Evolutionary conservation across 2,329 filamentous ascomycete species (phyloP).

Genomic region (Fusarium dlaminii): DNA sequence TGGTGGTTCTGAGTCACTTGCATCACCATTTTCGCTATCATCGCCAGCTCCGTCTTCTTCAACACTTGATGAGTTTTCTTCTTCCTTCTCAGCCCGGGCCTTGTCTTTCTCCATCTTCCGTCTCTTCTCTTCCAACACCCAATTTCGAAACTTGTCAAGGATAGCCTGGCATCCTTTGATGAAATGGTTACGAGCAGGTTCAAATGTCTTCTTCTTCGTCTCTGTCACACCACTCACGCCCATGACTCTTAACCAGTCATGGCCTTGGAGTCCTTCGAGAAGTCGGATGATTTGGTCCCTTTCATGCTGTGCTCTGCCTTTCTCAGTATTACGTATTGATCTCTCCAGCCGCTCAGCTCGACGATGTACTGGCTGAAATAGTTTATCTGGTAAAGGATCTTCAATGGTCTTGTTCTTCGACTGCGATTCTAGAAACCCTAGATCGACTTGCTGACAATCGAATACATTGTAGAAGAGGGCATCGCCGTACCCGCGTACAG

Average conservation of each 20-base stretch:
- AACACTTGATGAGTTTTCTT: slow-evolving; percentile 44
- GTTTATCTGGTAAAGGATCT: slow-evolving; percentile 66
- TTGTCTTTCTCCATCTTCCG: slow-evolving; percentile 80
- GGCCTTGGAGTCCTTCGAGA: slow-evolving; percentile 85
- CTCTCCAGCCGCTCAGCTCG: slow-evolving; percentile 69
- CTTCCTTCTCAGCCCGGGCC: slow-evolving; percentile 46
- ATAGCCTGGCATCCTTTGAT: slow-evolving; percentile 83
- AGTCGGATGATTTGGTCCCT: slow-evolving; percentile 71
- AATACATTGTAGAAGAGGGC: slow-evolving; percentile 65
- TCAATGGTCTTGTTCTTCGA: slow-evolving; percentile 54
- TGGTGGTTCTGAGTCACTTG: slow-evolving; percentile 52
- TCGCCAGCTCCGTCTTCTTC: slow-evolving; percentile 42
- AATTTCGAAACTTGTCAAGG: slow-evolving; percentile 85
- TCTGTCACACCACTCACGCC: slow-evolving; percentile 88
- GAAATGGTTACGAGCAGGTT: slow-evolving; percentile 85
- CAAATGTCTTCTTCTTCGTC: slow-evolving; percentile 84
- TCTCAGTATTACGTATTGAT: slow-evolving; percentile 71
- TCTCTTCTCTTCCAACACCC: slow-evolving; percentile 90
- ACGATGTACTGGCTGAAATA: slow-evolving; percentile 65
- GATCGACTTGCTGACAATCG: slow-evolving; percentile 66
- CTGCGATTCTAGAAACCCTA: slow-evolving; percentile 61
- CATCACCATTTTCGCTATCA: slow-evolving; percentile 67
- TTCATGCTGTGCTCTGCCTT: slow-evolving; percentile 72
- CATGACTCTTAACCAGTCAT: slow-evolving; percentile 93
- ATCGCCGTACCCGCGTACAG: slow-evolving; percentile 65